Conservation (phyloP, 2,329 filamentous ascomycete genomes). For the Chaetomiaceae sp. region DNA sequence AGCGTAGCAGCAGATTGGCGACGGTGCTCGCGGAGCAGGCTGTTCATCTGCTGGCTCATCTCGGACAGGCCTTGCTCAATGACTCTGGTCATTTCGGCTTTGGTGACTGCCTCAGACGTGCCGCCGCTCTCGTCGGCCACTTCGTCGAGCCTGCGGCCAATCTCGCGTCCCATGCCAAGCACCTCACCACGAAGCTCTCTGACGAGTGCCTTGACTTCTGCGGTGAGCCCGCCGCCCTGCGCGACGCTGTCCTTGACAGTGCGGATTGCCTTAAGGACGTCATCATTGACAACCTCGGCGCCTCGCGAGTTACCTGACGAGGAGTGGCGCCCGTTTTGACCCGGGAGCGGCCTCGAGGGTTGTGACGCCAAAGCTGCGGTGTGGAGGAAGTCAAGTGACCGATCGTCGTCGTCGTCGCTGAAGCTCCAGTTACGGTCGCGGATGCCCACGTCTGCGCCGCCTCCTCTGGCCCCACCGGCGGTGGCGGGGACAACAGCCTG, state of each 20-base stretch:
- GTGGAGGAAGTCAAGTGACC: constrained; percentile 31
- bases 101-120: constrained; percentile 47
- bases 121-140: constrained; percentile 40
- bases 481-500: constrained; percentile 35
- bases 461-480: constrained; percentile 25
- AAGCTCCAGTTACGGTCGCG: constrained; percentile 36
- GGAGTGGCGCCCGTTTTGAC: constrained; percentile 30
- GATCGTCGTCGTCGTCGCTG: constrained; percentile 35
- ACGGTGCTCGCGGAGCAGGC: constrained; percentile 68
- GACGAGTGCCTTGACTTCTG: constrained; percentile 85
- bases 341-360: constrained; percentile 41
- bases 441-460: constrained; percentile 24
- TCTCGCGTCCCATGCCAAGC: constrained; percentile 86
- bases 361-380: constrained; percentile 34
- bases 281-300: constrained; percentile 62
- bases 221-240: constrained; percentile 81
- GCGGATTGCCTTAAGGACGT: constrained; percentile 74
- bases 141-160: constrained; percentile 80
- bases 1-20: constrained; percentile 60
- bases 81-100: constrained; percentile 68
- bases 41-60: constrained; percentile 77
- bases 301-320: constrained; percentile 30
- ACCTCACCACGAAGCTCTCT: constrained; percentile 88
- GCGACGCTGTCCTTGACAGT: constrained; percentile 88
- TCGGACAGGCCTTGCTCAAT: constrained; percentile 75